These are phyloP conservation scores for Penicillium sp. DNA, from an alignment of 2,329 filamentous ascomycete genomes.

Conservation along the genomic window DNA sequence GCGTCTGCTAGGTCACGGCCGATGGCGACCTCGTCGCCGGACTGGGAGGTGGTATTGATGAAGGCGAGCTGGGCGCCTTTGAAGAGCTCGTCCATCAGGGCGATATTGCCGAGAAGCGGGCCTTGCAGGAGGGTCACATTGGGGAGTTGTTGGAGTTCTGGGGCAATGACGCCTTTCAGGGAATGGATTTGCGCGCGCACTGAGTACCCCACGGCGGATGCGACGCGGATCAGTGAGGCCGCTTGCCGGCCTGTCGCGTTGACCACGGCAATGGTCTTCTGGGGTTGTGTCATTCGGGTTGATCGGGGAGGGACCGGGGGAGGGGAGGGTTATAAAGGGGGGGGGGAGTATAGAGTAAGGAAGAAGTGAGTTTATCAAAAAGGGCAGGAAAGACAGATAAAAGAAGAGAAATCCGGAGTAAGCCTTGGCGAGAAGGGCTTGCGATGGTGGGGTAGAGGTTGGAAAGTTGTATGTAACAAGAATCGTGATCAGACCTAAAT, in stretches of 20 bases:
- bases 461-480: conserved; percentile 29
- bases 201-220: conserved; percentile 87
- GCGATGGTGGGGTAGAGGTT: conserved; percentile 25
- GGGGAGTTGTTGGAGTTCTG: conserved; percentile 77
- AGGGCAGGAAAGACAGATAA: conserved; percentile 16
- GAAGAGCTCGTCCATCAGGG: conserved; percentile 76
- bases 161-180: conserved; percentile 80
- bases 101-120: conserved; percentile 67
- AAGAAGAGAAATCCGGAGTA: conserved; percentile 28
- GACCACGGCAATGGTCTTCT: conserved; percentile 88
- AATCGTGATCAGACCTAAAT: conserved; percentile 25
- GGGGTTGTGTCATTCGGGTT: conserved; percentile 45
- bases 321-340: conserved; percentile 1
- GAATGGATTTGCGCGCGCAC: conserved; percentile 91
- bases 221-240: conserved; percentile 90
- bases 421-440: conserved; percentile 27
- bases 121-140: conserved; percentile 75
- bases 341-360: conserved; percentile 1
- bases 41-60: conserved; percentile 94
- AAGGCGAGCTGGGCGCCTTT: conserved; percentile 83
- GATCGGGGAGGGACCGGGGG: conserved; percentile 6
- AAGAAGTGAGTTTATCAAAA: conserved; percentile 7
- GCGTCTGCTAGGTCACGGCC: conserved; percentile 86
- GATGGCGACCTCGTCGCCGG: conserved; percentile 84
- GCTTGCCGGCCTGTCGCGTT: conserved; percentile 95